A percentile compares a stretch with the other conserved stretches of the same genome.
Conservation (phyloP, 306 rosid genomes). For the Cucurbita ficifolia region DNA sequence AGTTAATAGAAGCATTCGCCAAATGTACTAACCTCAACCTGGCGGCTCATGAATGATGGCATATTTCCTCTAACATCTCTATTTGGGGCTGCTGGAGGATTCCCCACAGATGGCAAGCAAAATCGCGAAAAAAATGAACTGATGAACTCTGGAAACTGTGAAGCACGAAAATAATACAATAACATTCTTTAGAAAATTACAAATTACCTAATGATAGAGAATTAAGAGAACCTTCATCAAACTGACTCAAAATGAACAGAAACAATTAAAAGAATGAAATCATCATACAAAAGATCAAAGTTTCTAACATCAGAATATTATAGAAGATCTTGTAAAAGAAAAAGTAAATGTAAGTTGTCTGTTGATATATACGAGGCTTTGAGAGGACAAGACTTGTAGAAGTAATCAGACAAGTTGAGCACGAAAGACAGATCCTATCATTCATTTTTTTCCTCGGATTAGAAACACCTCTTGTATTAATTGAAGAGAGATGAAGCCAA, state of each 20-base stretch:
- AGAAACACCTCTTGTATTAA: not conserved
- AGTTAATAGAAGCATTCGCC: not conserved
- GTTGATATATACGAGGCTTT: not conserved
- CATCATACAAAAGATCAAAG: not conserved
- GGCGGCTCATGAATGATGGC: conserved; percentile 50
- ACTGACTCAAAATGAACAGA: not conserved
- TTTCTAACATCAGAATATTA: not conserved
- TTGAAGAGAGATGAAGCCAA: not conserved
- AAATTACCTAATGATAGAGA: not conserved
- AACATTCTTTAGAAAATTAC: conserved; percentile 9
- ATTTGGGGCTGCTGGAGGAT: conserved; percentile 41
- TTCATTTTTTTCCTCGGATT: not conserved
- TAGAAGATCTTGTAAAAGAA: not conserved
- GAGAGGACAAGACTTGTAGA: not conserved
- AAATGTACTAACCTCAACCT: conserved; percentile 51
- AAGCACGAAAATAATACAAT: conserved; percentile 12
- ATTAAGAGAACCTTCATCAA: not conserved
- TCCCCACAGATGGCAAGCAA: conserved; percentile 60
- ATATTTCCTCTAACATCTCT: conserved; percentile 38
- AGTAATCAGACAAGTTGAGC: not conserved
- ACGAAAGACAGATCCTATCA: not conserved
- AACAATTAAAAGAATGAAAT: not conserved
- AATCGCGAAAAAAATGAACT: conserved; percentile 53
- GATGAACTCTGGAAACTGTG: conserved; percentile 67
- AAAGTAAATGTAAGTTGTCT: too few relatives aligned